A percentile compares a stretch with the other conserved stretches of the same genome.
Conservation (phyloP, 495 filamentous ascomycete genomes). For the Penicillium malachiteum region DNA sequence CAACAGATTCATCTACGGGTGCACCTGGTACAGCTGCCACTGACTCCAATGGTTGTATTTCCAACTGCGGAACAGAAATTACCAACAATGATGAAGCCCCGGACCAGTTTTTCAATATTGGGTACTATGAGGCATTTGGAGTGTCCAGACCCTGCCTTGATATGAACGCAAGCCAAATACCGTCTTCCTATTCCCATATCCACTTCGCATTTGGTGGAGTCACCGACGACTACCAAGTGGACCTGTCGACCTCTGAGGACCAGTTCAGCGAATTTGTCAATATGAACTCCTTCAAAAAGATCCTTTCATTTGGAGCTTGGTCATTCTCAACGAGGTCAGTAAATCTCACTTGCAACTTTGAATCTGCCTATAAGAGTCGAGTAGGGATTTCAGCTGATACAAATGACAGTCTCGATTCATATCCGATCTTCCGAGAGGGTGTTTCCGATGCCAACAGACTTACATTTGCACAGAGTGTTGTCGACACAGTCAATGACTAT, state of each 20-base stretch:
- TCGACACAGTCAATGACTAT: conserved; percentile 26
- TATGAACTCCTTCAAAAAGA: conserved; percentile 25
- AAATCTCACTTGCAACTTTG: no score
- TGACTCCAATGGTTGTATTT: conserved; percentile 41
- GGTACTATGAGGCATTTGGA: conserved; percentile 18
- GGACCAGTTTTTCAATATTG: conserved; percentile 1
- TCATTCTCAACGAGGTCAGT: conserved; percentile 28
- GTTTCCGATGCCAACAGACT: conserved; percentile 19
- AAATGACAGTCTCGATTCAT: conserved; percentile 22
- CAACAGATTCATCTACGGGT: conserved; percentile 17
- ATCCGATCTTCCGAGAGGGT: conserved; percentile 32
- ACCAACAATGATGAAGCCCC: conserved; percentile 12
- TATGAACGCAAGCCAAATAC: conserved; percentile 16
- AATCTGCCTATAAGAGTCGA: no score
- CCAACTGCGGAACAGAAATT: conserved; percentile 43
- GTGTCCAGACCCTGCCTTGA: conserved; percentile 13
- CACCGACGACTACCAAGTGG: conserved; percentile 1
- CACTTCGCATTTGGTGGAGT: conserved; percentile 14
- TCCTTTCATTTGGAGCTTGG: conserved; percentile 45
- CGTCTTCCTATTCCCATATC: conserved; percentile 15
- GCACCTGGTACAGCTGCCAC: conserved; percentile 35
- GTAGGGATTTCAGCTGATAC: no score
- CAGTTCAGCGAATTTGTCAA: background rate
- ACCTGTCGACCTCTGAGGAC: background rate
- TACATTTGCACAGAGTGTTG: conserved; percentile 30